Evolutionary conservation across 352 stramenopile genomes (phyloP).

Genomic region (Phytophthora pluvialis): DNA sequence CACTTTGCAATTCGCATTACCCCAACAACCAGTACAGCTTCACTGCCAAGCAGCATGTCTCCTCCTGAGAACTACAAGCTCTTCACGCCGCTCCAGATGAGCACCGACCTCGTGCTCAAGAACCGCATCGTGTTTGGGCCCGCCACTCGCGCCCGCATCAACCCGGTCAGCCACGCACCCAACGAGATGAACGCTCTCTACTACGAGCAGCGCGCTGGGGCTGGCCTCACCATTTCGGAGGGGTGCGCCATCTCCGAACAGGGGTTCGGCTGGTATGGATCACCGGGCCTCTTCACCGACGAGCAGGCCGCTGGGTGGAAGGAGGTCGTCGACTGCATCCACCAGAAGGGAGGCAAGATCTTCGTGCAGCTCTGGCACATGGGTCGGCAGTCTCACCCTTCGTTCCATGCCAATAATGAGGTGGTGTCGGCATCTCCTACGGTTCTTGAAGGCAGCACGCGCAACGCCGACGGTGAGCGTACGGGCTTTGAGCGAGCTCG

Average conservation of each 20-base stretch:
- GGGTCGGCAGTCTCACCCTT: conserved; percentile 65
- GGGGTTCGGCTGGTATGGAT: conserved; percentile 38
- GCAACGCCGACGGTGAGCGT: conserved; percentile 30
- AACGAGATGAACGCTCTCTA: conserved; percentile 40
- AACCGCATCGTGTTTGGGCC: conserved; percentile 56
- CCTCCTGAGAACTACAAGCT: conserved; percentile 38
- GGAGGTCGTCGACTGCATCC: conserved; percentile 59
- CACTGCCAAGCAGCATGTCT: conserved; percentile 21
- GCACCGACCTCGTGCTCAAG: conserved; percentile 40
- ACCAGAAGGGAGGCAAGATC: conserved; percentile 77
- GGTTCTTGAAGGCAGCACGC: conserved; percentile 28
- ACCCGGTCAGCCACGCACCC: conserved; percentile 24
- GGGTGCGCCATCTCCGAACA: conserved; percentile 44
- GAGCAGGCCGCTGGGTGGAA: conserved; percentile 55
- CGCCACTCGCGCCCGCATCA: conserved; percentile 42
- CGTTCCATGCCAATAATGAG: conserved; percentile 53
- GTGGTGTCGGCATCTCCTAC: conserved; percentile 51
- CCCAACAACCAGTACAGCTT: conserved; percentile 6
- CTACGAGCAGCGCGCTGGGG: conserved; percentile 45
- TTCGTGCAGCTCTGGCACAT: conserved; percentile 88
- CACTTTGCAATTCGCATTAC: conserved; percentile 24
- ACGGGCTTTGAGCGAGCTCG: conserved; percentile 27
- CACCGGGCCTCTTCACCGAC: conserved; percentile 51
- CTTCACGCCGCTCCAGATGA: conserved; percentile 39
- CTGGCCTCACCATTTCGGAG: conserved; percentile 58